phyloP scores from a whole-genome alignment of 2,329 filamentous ascomycete genomes.

The Phaeophleospora eucalypticola region DNA sequence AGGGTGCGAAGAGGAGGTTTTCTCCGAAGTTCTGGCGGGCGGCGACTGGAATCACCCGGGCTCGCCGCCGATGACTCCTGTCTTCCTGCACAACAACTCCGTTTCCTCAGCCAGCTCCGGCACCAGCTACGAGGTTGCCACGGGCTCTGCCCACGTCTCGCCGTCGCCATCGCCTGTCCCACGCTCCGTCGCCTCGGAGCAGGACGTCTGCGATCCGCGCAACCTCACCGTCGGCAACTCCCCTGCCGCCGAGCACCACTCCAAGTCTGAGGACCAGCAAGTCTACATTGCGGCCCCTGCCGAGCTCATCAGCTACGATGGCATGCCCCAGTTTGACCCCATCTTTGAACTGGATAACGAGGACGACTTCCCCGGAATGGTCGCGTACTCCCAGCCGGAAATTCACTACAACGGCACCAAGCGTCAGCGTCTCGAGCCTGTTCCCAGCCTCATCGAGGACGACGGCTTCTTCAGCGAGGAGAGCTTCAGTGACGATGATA shows the following conservation, averaged over 20 bases:
- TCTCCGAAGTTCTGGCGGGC: constrained; percentile 66
- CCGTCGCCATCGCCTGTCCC: constrained; percentile 80
- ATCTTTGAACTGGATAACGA: constrained; percentile 88
- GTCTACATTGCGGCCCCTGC: constrained; percentile 37
- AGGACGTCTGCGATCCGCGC: constrained; percentile 79
- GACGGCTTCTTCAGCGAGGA: constrained; percentile 73
- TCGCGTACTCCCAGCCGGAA: constrained; percentile 63
- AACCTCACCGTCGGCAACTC: constrained; percentile 70
- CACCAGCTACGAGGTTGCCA: constrained; percentile 66
- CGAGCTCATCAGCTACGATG: constrained; percentile 51
- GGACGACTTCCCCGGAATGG: constrained; percentile 76
- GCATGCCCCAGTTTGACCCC: constrained; percentile 73
- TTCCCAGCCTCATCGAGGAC: constrained; percentile 61
- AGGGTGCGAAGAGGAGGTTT: constrained; percentile 64
- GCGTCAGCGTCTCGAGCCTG: constrained; percentile 66
- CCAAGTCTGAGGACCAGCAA: constrained; percentile 47
- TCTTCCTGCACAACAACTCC: constrained; percentile 65
- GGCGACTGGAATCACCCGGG: constrained; percentile 72
- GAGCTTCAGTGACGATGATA: constrained; percentile 72
- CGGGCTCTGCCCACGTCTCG: constrained; percentile 59
- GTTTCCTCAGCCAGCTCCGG: constrained; percentile 49
- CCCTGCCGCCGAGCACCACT: constrained; percentile 62
- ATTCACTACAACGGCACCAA: constrained; percentile 61
- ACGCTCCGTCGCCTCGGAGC: constrained; percentile 61
- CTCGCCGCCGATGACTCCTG: constrained; percentile 85